Conservation (phyloP, 257 asterid species). For the Gynochthodes officinalis region DNA sequence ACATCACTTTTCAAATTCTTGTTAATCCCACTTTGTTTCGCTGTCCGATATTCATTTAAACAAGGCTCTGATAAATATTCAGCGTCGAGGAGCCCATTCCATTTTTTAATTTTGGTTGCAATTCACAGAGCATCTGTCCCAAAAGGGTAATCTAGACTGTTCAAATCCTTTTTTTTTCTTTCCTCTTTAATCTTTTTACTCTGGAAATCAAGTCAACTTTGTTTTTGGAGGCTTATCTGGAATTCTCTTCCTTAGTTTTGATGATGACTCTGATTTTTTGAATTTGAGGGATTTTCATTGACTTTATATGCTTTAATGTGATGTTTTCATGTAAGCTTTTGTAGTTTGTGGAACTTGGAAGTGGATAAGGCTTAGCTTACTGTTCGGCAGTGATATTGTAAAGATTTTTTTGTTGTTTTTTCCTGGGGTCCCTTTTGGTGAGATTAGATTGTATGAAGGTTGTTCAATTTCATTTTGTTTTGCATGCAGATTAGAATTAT, state of each 20-base stretch:
- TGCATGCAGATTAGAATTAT: slow-evolving; percentile 34
- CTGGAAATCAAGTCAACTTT: too few species aligned
- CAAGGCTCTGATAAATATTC: too few species aligned
- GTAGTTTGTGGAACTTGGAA: slow-evolving; percentile 8
- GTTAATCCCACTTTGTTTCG: too few species aligned
- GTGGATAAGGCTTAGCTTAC: background rate
- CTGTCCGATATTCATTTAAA: background rate
- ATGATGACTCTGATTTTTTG: background rate
- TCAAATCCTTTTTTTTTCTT: background rate
- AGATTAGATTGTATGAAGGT: background rate
- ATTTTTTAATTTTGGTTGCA: background rate
- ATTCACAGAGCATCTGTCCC: background rate
- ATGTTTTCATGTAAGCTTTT: background rate
- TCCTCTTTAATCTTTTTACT: background rate
- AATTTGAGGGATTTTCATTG: background rate
- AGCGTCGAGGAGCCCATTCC: slow-evolving; percentile 3
- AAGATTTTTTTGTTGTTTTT: background rate
- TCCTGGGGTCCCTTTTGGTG: background rate
- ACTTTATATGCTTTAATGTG: background rate
- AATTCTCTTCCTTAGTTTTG: background rate
- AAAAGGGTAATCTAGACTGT: background rate
- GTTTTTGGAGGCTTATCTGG: background rate
- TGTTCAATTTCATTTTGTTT: slow-evolving; percentile 1
- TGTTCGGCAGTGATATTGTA: too few species aligned
- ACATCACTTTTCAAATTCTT: slow-evolving; percentile 3